Evolutionary conservation across 495 filamentous ascomycete species (phyloP), one percentile per base, ranked within the genome.

Genomic region (Lasiosphaeriaceae sp.): DNA sequence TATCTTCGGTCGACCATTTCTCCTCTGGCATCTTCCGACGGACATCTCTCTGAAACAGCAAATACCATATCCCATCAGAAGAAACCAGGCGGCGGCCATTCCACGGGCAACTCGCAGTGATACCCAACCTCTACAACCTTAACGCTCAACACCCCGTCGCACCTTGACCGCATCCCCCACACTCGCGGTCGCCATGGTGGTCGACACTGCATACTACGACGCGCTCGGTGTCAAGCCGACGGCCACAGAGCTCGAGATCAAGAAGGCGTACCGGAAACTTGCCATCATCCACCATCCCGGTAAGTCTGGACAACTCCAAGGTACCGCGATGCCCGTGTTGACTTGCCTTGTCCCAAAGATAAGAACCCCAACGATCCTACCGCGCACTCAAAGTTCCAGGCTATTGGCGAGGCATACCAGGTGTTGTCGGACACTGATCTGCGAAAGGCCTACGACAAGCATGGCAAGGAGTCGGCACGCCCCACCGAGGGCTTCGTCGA

Each of bases 251-350:
- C 85, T 97, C 8, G 95, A 99, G 60, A 97, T 99, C 75, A 99
- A 99, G 79, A 97, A 97, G 74, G 94, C 94, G n/a, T 99, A 99
- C 72, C 83, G 94, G 57, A 97, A 92, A 73, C 86, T 94, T 29
- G 94, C 94, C 46, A 96, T 99, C 65, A 68, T 83, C 52, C 78
- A 83, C 55, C 83, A 86, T 66, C 83, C 83, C 63, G 80, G 80
- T 81, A 66, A 45, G 67, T 35, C 31, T 12, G 16, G 8, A 14
- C 19, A 11, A 3, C 8, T 22, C 37, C 31, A 16, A 9, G 9
- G 19, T 26, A 14, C 16, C 7, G 9, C 5, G 46, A 2, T 22
- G 6, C 26, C 21, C 16, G 16, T 41, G 12, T 44, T 45, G 12
- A 57, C 66, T 61, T 51, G 61, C 56, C 23, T 34, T 47, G 47